Conservation (phyloP, 169 alveolate genomes). For the Plasmodium cynomolgi region DNA sequence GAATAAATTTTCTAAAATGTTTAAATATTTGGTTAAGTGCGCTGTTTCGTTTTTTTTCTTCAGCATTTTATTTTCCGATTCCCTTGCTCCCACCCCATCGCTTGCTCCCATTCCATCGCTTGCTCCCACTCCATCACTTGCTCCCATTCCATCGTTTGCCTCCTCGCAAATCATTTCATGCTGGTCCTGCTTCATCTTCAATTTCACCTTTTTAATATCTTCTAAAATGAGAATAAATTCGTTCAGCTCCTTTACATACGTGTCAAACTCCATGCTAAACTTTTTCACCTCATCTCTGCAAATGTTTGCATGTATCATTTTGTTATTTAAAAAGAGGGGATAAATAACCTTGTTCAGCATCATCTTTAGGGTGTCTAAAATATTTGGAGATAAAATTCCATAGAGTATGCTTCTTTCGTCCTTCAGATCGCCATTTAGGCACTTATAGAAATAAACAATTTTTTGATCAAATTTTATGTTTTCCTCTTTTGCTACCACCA, state of each 20-base stretch:
- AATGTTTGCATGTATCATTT: slow-evolving; percentile 28
- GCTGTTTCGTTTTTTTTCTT: slow-evolving; percentile 62
- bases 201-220: slow-evolving; percentile 59
- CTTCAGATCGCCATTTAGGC: slow-evolving; percentile 12
- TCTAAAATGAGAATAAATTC: slow-evolving; percentile 74
- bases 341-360: slow-evolving; percentile 57
- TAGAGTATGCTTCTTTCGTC: slow-evolving; percentile 55
- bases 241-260: slow-evolving; percentile 61
- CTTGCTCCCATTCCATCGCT: background rate
- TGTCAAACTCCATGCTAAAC: slow-evolving; percentile 70
- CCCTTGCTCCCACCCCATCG: slow-evolving; percentile 5
- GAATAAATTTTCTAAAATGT: slow-evolving; percentile 64
- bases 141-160: background rate
- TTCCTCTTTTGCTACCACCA: slow-evolving; percentile 63
- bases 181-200: slow-evolving; percentile 25
- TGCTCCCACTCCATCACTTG: background rate
- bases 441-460: slow-evolving; percentile 63
- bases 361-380: slow-evolving; percentile 67
- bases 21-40: slow-evolving; percentile 70
- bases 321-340: slow-evolving; percentile 63
- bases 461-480: slow-evolving; percentile 73
- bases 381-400: slow-evolving; percentile 69
- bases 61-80: slow-evolving; percentile 35
- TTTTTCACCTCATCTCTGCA: slow-evolving; percentile 53
- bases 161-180: slow-evolving; percentile 25